Conservation (phyloP, 768 basidiomycete genomes). For the Tremella mesenterica region DNA sequence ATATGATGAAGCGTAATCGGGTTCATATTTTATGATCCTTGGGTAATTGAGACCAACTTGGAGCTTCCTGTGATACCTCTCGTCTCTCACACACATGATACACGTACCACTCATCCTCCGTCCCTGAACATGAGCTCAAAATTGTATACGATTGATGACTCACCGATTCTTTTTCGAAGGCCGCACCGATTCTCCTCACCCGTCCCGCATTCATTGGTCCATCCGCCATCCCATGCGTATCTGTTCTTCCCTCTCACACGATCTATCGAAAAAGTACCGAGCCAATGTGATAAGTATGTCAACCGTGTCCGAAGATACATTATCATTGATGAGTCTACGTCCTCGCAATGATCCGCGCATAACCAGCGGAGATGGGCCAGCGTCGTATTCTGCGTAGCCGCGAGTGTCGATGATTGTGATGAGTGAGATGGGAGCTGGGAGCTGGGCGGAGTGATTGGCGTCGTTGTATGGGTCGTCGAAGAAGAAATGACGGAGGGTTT, state of each 20-base stretch:
- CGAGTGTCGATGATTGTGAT: not conserved
- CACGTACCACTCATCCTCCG: slow-evolving; percentile 2
- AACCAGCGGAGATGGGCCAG: slow-evolving; percentile 23
- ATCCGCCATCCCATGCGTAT: slow-evolving; percentile 21
- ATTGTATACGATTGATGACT: not conserved
- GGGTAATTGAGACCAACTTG: no score
- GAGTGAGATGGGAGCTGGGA: not conserved
- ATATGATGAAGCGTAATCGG: no score
- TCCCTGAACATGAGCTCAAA: not conserved
- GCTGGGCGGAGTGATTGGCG: not conserved
- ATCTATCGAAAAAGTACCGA: slow-evolving; percentile 12
- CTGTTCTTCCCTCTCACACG: slow-evolving; percentile 24
- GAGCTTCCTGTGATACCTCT: no score
- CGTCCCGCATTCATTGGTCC: slow-evolving; percentile 7
- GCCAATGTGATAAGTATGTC: slow-evolving; percentile 13
- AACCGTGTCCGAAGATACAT: slow-evolving; percentile 7
- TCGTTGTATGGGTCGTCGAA: not conserved
- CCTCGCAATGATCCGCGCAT: slow-evolving; percentile 31
- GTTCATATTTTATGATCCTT: no score
- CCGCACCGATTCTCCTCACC: slow-evolving; percentile 6
- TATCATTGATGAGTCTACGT: slow-evolving; percentile 12
- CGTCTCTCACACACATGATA: slow-evolving; percentile 10
- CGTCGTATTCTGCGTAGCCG: not conserved
- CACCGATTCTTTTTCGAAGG: slow-evolving; percentile 1
- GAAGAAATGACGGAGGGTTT: no score